phyloP scores from a whole-genome alignment of 768 basidiomycete species.

The Mycena rosella region DNA sequence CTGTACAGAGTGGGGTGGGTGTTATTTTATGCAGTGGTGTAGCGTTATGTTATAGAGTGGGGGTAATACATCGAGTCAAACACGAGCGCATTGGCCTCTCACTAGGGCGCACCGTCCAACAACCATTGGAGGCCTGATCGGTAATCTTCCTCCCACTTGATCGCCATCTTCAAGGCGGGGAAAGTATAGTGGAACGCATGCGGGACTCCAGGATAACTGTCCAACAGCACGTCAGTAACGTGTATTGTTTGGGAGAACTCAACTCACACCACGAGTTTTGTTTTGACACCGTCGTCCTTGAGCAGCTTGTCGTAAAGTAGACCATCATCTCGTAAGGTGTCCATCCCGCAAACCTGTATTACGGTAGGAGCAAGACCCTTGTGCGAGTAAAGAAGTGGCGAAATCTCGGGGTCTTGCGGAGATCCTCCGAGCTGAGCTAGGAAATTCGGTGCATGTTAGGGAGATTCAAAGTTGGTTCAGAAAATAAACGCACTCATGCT shows the following conservation, averaged over 20 bases:
- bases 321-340: slow-evolving; percentile 30
- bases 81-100: background rate
- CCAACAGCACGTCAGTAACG: too few relatives aligned
- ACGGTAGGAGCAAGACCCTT: slow-evolving; percentile 28
- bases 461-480: background rate
- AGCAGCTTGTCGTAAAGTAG: slow-evolving; percentile 24
- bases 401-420: slow-evolving; percentile 27
- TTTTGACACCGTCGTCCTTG: slow-evolving; percentile 27
- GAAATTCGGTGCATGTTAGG: background rate
- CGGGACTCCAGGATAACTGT: slow-evolving; percentile 30
- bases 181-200: slow-evolving; percentile 30
- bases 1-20: too few relatives aligned
- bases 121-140: slow-evolving; percentile 27
- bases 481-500: background rate
- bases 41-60: too few relatives aligned
- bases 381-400: slow-evolving; percentile 34
- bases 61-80: too few relatives aligned
- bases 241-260: background rate
- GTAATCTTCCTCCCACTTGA: slow-evolving; percentile 24
- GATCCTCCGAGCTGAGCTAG: slow-evolving; percentile 15
- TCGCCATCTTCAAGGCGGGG: slow-evolving; percentile 4
- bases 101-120: slow-evolving; percentile 22
- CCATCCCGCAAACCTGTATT: slow-evolving; percentile 29
- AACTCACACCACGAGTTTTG: slow-evolving; percentile 11
- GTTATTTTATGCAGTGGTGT: too few relatives aligned